Evolutionary conservation across 768 basidiomycete genomes (phyloP), one percentile per base, ranked within the genome.

Genomic region (Phlegmacium glaucopus): DNA sequence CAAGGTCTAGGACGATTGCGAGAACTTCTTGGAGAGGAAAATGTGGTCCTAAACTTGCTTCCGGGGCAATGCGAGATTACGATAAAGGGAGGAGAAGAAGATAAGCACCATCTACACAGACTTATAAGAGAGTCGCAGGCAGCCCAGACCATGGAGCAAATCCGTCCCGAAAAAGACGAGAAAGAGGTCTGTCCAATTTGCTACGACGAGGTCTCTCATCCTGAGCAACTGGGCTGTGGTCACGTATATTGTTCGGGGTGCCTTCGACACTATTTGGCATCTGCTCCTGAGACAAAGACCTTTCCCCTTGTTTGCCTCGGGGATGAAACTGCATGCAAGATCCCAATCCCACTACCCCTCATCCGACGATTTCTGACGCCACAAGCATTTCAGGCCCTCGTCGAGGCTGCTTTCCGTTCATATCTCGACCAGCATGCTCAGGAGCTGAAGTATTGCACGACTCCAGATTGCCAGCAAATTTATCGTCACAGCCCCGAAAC

Each of bases 261-360:
- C 51, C 50, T 80, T 16, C 68, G 64, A 9, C 77, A 77, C 52
- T 77, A 74, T 53, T 58, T 81, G 34, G 56, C 62, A 12, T 72
- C 72, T 8, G 74, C 75, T 0, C 53, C 59, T 6, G 71, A 75
- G 12, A 59, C 60, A 18, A 67, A 68, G 50, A 61, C 52, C 1
- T 86, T 88, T 64, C 87, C 87, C 0, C 61, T 89, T 6, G 69
- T 58, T 9, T 90, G 87, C 56, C 73, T 87, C 38, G 87, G 83
- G 1, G 64, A 80, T 50, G 77, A 77, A 1, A 79, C 72, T 4
- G 68, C 63, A 8, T 90, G 87, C 54, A 65, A 34, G 32, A 57
- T 64, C 12, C 71, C 66, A n/a, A 72, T 90, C 18, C 64, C 87
- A 1, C 70, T 86, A 25, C 65, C 69, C 6, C 56, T 76, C 30